Evolutionary conservation across 176 grass and related monocot species (phyloP).

Genomic region (Carex myosuroides): DNA sequence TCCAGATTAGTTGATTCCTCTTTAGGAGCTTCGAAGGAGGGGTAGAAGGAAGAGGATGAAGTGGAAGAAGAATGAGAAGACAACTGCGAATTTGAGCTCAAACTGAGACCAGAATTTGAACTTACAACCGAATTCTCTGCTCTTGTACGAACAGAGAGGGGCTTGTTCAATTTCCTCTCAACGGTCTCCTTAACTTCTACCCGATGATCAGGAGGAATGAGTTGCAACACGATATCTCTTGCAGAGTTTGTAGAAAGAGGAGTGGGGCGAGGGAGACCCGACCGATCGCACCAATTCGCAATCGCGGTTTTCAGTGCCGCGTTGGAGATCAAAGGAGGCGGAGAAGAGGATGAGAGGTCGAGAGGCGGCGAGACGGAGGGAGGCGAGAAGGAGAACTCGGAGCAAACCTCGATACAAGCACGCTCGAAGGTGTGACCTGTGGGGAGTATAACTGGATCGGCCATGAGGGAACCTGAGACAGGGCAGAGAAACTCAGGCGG

Average conservation of each 20-base stretch:
- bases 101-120: constrained; percentile 14
- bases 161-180: constrained; percentile 8
- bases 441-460: constrained; percentile 40
- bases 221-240: constrained; percentile 6
- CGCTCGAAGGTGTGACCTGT: constrained; percentile 46
- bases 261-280: constrained; percentile 17
- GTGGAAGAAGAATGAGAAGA: not conserved
- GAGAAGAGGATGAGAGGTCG: constrained; percentile 11
- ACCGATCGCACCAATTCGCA: constrained; percentile 32
- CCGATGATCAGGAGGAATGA: constrained; percentile 13
- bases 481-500: constrained; percentile 37
- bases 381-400: constrained; percentile 27
- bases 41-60: constrained; percentile 9
- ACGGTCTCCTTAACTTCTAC: constrained; percentile 1
- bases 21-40: constrained; percentile 14
- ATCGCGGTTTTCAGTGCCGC: constrained; percentile 32
- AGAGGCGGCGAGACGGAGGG: constrained; percentile 15
- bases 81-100: constrained; percentile 14
- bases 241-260: constrained; percentile 23
- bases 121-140: not conserved
- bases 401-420: constrained; percentile 36
- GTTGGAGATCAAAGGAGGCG: constrained; percentile 34
- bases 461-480: constrained; percentile 40
- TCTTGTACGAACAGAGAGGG: not conserved
- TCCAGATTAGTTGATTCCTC: not conserved